Percentiles rank a stretch among this genome's conserved stretches.
These are phyloP conservation scores for California macrophylla DNA, from an alignment of 441 rosid genomes.

Conservation along the genomic window DNA sequence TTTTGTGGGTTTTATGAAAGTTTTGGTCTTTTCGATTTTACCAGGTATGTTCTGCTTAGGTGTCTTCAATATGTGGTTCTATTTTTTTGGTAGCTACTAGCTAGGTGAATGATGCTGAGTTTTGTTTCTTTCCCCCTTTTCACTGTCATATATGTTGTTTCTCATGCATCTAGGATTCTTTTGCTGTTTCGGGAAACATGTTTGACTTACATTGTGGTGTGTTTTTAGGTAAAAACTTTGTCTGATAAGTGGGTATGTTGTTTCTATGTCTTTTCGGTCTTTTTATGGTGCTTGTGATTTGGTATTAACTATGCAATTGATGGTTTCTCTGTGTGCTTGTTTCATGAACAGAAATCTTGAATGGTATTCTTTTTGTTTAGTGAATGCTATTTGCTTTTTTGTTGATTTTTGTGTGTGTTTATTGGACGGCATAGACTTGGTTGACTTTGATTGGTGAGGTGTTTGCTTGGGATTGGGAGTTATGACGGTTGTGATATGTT, in stretches of 20 bases:
- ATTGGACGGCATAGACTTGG: background rate
- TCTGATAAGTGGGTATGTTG: background rate
- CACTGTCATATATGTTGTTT: background rate
- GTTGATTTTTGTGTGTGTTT: background rate
- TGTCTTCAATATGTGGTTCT: background rate
- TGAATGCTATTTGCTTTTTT: background rate
- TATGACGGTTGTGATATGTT: background rate
- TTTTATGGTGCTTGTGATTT: background rate
- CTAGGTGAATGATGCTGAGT: background rate
- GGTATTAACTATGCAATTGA: background rate
- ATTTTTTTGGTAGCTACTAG: background rate
- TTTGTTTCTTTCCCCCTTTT: background rate
- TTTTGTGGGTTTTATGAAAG: background rate
- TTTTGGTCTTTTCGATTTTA: background rate
- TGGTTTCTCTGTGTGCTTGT: background rate
- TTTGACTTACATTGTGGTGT: background rate
- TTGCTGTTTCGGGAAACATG: background rate
- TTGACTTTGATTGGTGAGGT: constrained; percentile 26
- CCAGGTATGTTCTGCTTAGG: background rate
- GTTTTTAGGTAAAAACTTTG: background rate
- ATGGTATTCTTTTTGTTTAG: background rate
- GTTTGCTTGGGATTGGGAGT: constrained; percentile 7
- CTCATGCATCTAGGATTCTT: background rate
- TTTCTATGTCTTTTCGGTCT: background rate
- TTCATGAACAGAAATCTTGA: background rate